Base-by-base conservation (phyloP, 106 monocot species). In the Acorus gramineus region DNA sequence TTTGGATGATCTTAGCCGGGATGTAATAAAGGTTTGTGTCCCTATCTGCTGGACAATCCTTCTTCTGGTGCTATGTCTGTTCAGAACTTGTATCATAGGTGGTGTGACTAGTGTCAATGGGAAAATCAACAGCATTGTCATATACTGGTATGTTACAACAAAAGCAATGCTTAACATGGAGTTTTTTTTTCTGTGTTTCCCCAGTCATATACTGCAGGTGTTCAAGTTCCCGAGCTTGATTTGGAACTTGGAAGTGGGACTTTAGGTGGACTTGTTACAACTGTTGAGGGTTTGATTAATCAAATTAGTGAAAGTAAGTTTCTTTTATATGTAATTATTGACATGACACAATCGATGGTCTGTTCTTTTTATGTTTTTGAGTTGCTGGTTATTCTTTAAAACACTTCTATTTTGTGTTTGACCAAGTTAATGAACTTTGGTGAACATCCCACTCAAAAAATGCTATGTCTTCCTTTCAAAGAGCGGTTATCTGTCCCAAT, bases 161-260 rank as follows among this genome's bases (percentile, higher is more conserved):
- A 28, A 28, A 28, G 28, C 28, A 28, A 28, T 28, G 28, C 28
- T 28, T 28, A 28, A 28, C 28, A 57, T 57, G 57, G n/a, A 57
- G 57, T 9, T 9, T 8, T n/a, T 7, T 7, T 53, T 62, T 2
- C 63, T 55, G 6, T 55, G 44, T 52, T 28, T 64, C 67, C 69
- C 11, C 85, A 98, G 98, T 85, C 98, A 45, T 88, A 98, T 71
- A 81, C 81, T 76, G 91, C 98, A 12, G 14, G 74, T 66, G 98
- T 98, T 42, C 75, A 57, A 58, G 80, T 98, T 54, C 98, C 98
- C 47, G 98, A 98, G 79, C 69, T 98, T 55, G 92, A 92, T 4
- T 73, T 98, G 73, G 96, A 98, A 81, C 83, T 98, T 71, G 44
- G 76, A 69, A 98, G 91, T 83, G 91, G 96, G 55, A 98, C 96